These are phyloP conservation scores for Endocladia muricata DNA, from an alignment of 31 red algal genomes.

Conservation along the genomic window DNA sequence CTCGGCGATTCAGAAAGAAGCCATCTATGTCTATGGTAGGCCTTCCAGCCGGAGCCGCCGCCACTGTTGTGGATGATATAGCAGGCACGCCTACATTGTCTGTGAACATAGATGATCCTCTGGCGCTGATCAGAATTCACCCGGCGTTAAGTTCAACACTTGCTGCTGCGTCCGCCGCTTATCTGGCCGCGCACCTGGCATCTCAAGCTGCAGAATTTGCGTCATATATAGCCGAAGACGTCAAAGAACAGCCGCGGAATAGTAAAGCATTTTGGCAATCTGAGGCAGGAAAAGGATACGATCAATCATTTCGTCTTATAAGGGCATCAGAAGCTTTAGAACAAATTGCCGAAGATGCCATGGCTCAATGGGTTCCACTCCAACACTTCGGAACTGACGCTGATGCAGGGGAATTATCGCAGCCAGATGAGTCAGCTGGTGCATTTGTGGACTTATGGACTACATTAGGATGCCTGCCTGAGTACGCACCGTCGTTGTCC, in stretches of 20 bases:
- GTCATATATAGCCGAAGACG: conserved; percentile 17
- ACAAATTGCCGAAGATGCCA: conserved; percentile 72
- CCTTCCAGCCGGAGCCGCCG: conserved; percentile 8
- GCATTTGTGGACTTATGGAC: conserved; percentile 74
- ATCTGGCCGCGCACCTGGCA: conserved; percentile 53
- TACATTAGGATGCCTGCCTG: conserved; percentile 62
- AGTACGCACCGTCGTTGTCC: conserved; percentile 62
- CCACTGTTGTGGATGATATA: conserved; percentile 35
- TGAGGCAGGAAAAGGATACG: conserved; percentile 29
- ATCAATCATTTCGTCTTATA: conserved; percentile 44
- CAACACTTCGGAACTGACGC: conserved; percentile 47
- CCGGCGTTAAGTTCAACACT: conserved; percentile 55
- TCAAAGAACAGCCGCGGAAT: conserved; percentile 7
- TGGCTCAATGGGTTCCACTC: conserved; percentile 61
- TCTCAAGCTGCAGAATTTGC: conserved; percentile 36
- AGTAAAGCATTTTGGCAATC: neutral
- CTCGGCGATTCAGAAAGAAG: conserved; percentile 39
- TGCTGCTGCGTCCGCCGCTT: conserved; percentile 39
- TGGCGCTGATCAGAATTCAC: conserved; percentile 45
- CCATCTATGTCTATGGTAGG: conserved; percentile 70
- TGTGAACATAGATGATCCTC: conserved; percentile 40
- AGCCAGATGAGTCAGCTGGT: conserved; percentile 43
- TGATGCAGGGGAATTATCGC: neutral
- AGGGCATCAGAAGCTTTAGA: conserved; percentile 61
- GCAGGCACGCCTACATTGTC: conserved; percentile 40